Base-by-base conservation (phyloP, 768 basidiomycete species). In the Cantharellus anzutake region DNA sequence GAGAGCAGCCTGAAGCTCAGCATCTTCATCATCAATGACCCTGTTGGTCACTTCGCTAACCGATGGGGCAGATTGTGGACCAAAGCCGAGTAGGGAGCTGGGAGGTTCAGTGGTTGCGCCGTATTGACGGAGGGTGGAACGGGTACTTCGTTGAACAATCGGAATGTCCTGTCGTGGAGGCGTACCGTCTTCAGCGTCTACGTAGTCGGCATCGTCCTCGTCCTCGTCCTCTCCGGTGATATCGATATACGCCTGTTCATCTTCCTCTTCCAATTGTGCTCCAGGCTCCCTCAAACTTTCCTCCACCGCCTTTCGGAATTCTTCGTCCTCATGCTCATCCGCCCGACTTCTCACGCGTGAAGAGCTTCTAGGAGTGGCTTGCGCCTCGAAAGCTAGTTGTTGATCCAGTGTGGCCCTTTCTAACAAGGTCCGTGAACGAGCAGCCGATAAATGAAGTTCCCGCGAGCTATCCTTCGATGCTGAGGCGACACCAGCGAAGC, bases 1-100 rank as follows among this genome's bases (percentile, higher is more conserved):
- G 55, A 94, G 73, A 3, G 91, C 91, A 5, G 89, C 90, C 70
- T 93, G 91, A 52, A 94, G 71, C 65, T 86, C 83, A 34, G 78
- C 80, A 65, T 94, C 90, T 57, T 92, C 90, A 63, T 93, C 90
- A 63, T 92, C 90, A 64, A 86, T 82, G 42, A 82, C 78, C 52
- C 80, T 11, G 11, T 11, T 48, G 11, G 44, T 29, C 44, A 11
- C 44, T 48, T 11, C 11, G 29, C 44, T 29, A 29, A 29, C 20
- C 20, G 20, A 29, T 29, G 20, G 20, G 20, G 20, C 20, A 29
- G 20, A 29, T 29, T 29, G 20, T 29, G 20, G 20, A 29, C 20
- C 20, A 29, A 29, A 29, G 1, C 20, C 20, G 20, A 29, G 20
- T 29, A 29, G 20, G 20, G 20, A 29, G 20, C 20, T 29, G 20